A percentile compares a stretch with the other conserved stretches of the same genome.
Evolutionary conservation across 1,139 yeast genomes (phyloP).

Genomic region (Barnettozyma hawaiiensis): DNA sequence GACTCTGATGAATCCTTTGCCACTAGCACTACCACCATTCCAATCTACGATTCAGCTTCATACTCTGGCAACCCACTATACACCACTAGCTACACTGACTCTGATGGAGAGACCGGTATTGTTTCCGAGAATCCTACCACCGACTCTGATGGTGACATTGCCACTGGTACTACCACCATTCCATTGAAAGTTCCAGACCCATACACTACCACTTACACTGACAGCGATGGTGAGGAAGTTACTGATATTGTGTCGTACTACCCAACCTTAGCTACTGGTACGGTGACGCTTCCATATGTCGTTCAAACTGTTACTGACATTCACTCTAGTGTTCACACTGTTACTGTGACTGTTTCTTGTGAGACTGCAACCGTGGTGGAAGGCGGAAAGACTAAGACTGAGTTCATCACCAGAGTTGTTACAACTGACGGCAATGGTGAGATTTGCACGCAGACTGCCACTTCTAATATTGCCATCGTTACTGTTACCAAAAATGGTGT

Average conservation of each 20-base stretch:
- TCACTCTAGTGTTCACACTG: conserved; percentile 1
- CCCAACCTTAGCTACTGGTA: conserved; percentile 7
- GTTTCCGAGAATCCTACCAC: not conserved
- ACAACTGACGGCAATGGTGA: conserved; percentile 3
- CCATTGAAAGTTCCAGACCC: no score
- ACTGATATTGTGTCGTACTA: conserved; percentile 11
- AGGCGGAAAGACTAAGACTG: not conserved
- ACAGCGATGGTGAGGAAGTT: not conserved
- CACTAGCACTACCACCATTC: not conserved
- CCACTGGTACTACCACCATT: no score
- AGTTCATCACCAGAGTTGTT: conserved; percentile 1
- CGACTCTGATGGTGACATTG: no score
- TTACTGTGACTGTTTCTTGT: conserved; percentile 10
- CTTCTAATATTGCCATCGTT: not conserved
- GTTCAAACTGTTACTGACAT: conserved; percentile 6
- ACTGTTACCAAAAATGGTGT: not conserved
- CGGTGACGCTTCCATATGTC: not conserved
- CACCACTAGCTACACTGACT: not conserved
- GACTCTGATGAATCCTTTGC: not conserved
- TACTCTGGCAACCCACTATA: not conserved
- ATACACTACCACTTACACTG: no score
- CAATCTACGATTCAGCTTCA: not conserved
- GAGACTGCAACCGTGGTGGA: not conserved
- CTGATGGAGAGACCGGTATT: not conserved
- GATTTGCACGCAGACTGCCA: not conserved